These are phyloP conservation scores for Nicotiana benthamiana DNA, from an alignment of 257 asterid species.

Conservation along the genomic window DNA sequence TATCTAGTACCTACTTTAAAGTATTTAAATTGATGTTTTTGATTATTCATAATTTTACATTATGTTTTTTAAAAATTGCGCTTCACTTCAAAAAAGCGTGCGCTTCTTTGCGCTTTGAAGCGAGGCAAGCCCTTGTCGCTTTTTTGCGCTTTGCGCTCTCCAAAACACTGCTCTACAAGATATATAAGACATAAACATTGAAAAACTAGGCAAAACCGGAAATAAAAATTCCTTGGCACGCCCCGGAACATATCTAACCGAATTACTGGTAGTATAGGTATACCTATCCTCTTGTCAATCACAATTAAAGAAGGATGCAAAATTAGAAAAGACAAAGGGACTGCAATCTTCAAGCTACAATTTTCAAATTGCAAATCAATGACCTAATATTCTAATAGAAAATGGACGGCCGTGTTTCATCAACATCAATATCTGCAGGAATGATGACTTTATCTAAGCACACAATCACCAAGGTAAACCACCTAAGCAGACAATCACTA, in stretches of 20 bases:
- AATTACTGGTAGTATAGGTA: not conserved
- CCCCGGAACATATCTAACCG: not conserved
- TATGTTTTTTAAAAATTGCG: no score
- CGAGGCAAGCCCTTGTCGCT: no score
- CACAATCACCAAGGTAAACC: not conserved
- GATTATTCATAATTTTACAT: no score
- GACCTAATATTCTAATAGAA: not conserved
- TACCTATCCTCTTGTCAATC: not conserved
- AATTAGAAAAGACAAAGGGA: not conserved
- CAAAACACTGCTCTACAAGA: no score
- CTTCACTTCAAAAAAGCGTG: no score
- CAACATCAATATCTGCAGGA: not conserved
- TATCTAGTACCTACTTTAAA: no score
- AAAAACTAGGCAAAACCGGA: not conserved
- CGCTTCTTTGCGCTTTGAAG: no score
- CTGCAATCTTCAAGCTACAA: not conserved
- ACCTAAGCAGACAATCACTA: not conserved
- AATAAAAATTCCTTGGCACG: not conserved
- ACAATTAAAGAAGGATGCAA: not conserved
- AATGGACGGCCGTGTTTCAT: not conserved
- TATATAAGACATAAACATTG: not conserved
- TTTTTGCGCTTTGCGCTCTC: no score
- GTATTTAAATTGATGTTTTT: no score
- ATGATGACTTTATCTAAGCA: not conserved
- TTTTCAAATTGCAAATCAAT: not conserved